Conservation (phyloP, 2,329 filamentous ascomycete genomes). For the Amauroascus niger region DNA sequence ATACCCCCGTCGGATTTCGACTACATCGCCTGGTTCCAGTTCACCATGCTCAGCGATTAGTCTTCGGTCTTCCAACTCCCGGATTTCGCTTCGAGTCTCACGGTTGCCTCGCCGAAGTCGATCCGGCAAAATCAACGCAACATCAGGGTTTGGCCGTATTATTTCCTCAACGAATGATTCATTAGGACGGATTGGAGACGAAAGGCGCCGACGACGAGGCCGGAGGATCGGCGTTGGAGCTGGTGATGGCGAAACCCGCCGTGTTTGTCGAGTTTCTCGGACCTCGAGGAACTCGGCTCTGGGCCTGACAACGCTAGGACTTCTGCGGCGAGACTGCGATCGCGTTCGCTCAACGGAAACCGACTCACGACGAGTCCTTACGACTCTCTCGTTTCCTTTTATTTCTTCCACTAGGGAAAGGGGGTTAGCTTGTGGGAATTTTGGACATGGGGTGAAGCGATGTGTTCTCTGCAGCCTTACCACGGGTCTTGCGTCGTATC, state of each 20-base stretch:
- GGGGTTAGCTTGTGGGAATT: constrained; percentile 5
- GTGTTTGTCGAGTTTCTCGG: constrained; percentile 17
- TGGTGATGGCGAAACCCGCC: constrained; percentile 6
- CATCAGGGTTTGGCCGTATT: constrained; percentile 40
- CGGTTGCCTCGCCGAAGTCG: constrained; percentile 44
- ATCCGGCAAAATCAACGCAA: constrained; percentile 43
- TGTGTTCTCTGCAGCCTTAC: background rate
- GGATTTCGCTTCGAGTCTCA: constrained; percentile 64
- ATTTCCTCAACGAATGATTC: constrained; percentile 31
- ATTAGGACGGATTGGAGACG: constrained; percentile 31
- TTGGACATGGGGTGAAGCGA: background rate
- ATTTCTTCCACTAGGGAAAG: constrained; percentile 12
- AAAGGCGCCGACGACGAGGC: constrained; percentile 26
- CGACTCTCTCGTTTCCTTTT: constrained; percentile 15
- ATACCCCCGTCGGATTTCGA: constrained; percentile 70
- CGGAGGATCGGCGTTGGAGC: background rate
- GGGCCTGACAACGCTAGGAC: constrained; percentile 20
- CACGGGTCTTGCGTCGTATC: constrained; percentile 21
- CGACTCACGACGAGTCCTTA: constrained; percentile 22
- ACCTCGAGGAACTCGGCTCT: constrained; percentile 24
- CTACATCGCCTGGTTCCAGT: constrained; percentile 42
- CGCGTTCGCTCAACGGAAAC: constrained; percentile 28
- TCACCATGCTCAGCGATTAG: constrained; percentile 45
- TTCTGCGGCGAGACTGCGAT: constrained; percentile 22
- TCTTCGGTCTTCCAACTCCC: constrained; percentile 58